These are phyloP conservation scores for Diaporthe sp. DNA, from an alignment of 2,329 filamentous ascomycete genomes.

Conservation along the genomic window DNA sequence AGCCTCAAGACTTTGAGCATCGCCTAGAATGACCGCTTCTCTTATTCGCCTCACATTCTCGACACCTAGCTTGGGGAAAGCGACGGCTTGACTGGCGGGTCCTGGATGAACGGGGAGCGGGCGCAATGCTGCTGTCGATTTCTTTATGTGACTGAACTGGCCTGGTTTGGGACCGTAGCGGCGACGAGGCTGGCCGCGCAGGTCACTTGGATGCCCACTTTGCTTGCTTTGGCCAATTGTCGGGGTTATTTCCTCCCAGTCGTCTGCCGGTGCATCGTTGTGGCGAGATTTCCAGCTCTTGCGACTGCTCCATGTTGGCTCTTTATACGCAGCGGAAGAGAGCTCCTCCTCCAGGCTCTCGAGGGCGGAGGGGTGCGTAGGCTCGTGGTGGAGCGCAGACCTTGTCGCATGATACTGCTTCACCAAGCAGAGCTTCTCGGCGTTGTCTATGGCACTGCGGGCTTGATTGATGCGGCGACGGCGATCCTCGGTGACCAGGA, in stretches of 20 bases:
- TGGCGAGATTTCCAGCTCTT: background rate
- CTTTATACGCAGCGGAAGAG: background rate
- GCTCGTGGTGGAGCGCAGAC: constrained; percentile 40
- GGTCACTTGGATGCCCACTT: background rate
- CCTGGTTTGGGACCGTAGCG: background rate
- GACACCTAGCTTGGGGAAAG: background rate
- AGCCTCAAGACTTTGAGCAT: constrained; percentile 5
- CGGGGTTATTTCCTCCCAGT: background rate
- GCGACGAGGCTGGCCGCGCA: background rate
- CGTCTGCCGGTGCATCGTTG: background rate
- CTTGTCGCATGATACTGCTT: constrained; percentile 54
- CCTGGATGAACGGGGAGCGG: background rate
- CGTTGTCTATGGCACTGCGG: constrained; percentile 55
- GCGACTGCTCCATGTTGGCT: background rate
- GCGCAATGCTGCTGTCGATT: background rate
- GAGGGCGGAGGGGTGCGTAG: background rate
- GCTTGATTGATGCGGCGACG: constrained; percentile 59
- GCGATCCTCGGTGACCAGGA: constrained; percentile 59
- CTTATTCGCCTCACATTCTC: constrained; percentile 29
- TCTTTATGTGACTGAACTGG: background rate
- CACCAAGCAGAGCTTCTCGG: constrained; percentile 54
- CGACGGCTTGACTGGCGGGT: too few relatives aligned
- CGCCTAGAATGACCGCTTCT: constrained; percentile 15
- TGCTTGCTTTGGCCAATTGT: background rate
- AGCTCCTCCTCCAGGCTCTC: constrained; percentile 20